Evolutionary conservation across 345 rosid species (phyloP).

Genomic region (Dovyalis caffra): DNA sequence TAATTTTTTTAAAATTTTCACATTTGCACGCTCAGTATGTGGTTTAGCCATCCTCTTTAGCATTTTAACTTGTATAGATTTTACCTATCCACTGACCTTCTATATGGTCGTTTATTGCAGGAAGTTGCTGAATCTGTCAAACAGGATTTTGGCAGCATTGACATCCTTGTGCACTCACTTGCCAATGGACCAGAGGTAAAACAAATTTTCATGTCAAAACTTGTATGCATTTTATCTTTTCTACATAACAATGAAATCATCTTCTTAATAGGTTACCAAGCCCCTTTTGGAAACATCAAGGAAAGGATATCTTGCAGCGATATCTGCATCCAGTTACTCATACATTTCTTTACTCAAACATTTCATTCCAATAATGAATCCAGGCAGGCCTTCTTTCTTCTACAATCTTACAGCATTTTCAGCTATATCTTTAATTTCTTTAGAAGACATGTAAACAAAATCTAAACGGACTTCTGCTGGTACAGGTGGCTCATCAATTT

Average conservation of each 20-base stretch:
- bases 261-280: conserved; percentile 59
- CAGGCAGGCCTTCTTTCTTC: conserved; percentile 47
- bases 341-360: conserved; percentile 80
- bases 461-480: conserved; percentile 26
- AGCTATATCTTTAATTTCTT: neutral
- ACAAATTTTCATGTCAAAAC: neutral
- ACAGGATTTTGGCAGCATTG: conserved; percentile 82
- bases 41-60: neutral
- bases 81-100: neutral
- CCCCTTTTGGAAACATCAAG: conserved; percentile 94
- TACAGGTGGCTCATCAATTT: conserved; percentile 91
- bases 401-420: neutral
- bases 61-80: neutral
- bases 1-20: neutral
- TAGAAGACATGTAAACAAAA: neutral
- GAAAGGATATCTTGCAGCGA: conserved; percentile 88
- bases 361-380: conserved; percentile 91
- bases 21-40: neutral
- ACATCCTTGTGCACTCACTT: conserved; percentile 93
- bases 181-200: conserved; percentile 96
- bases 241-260: neutral
- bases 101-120: conserved; percentile 31
- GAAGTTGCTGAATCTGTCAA: conserved; percentile 88
- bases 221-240: neutral
- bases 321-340: conserved; percentile 95